phyloP scores from a whole-genome alignment of 108 stramenopile species.

The Aurantiochytrium sp. region DNA sequence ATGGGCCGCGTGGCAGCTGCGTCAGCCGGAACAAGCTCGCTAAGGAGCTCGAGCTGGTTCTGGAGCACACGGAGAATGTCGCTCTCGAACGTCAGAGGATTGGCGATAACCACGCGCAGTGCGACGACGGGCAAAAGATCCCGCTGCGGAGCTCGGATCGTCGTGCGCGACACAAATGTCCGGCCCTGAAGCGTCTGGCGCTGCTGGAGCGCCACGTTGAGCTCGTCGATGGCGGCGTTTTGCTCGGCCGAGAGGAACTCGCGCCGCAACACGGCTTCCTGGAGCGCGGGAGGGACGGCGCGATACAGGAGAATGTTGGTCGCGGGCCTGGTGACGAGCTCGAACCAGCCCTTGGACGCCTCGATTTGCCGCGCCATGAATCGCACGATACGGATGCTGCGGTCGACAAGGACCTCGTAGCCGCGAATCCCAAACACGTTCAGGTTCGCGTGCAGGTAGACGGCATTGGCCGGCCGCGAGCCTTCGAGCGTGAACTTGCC shows the following conservation, averaged over 20 bases:
- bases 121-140: background rate
- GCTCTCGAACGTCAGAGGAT: background rate
- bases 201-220: background rate
- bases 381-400: background rate
- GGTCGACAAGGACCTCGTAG: background rate
- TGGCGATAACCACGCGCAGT: background rate
- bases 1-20: background rate
- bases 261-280: background rate
- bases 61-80: background rate
- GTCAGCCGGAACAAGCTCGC: background rate
- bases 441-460: background rate
- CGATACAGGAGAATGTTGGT: background rate
- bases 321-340: background rate
- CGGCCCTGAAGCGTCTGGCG: background rate
- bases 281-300: background rate
- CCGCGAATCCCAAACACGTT: slow-evolving; percentile 5
- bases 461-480: slow-evolving; percentile 15
- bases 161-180: slow-evolving; percentile 8
- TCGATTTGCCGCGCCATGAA: slow-evolving; percentile 11
- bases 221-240: background rate
- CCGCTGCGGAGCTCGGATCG: background rate
- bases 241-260: background rate
- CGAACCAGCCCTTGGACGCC: background rate
- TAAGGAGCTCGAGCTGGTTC: background rate
- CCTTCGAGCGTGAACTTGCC: slow-evolving; percentile 25